These are phyloP conservation scores for Nicotiana attenuata DNA, from an alignment of 257 asterid genomes.

Conservation along the genomic window DNA sequence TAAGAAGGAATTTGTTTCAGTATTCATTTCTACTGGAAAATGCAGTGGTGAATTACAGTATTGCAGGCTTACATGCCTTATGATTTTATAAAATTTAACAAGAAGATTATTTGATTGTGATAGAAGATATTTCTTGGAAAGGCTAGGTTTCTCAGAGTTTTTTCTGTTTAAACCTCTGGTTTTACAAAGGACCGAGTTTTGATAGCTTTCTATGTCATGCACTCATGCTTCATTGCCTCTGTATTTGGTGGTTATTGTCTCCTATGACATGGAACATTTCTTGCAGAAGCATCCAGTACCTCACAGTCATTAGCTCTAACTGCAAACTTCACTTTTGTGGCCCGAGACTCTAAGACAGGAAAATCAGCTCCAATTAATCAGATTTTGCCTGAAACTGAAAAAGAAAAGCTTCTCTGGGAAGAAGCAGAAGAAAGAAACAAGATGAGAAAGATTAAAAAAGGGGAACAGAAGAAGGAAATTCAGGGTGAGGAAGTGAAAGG, in stretches of 20 bases:
- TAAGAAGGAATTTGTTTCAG: neutral
- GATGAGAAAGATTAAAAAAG: constrained; percentile 52
- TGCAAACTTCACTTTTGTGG: constrained; percentile 93
- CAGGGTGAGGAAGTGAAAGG: constrained; percentile 44
- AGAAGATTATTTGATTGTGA: neutral
- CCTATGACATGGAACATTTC: constrained; percentile 7
- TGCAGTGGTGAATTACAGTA: neutral
- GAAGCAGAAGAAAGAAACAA: constrained; percentile 86
- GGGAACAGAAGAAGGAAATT: constrained; percentile 46
- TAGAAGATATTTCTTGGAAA: neutral
- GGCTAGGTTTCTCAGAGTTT: neutral
- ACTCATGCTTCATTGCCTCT: neutral
- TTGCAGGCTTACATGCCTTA: neutral
- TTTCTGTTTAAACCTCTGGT: neutral
- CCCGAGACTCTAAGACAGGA: constrained; percentile 79
- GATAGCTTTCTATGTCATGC: neutral
- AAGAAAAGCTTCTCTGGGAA: constrained; percentile 59
- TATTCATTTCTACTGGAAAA: neutral
- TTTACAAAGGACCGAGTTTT: neutral
- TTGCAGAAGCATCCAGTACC: constrained; percentile 41
- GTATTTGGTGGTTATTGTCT: neutral
- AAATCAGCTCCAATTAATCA: constrained; percentile 77
- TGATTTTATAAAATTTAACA: neutral
- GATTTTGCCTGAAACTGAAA: constrained; percentile 65
- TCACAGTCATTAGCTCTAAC: constrained; percentile 61